Evolutionary conservation across 805 yeast genomes (phyloP).

Genomic region (Candida quercuum): DNA sequence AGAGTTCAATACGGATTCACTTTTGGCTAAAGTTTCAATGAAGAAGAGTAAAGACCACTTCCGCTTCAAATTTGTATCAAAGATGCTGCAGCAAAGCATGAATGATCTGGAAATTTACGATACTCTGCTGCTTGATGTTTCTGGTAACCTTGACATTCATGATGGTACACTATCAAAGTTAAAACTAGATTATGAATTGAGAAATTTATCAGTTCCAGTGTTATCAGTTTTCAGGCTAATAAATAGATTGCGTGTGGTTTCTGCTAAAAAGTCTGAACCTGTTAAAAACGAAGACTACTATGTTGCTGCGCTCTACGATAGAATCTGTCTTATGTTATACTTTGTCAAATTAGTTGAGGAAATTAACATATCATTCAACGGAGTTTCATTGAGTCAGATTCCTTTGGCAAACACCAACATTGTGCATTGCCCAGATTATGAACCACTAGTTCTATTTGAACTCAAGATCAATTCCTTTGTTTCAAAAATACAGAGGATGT

Average conservation of each 20-base stretch:
- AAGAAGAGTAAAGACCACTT: conserved; percentile 2
- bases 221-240: conserved; percentile 8
- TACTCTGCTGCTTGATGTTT: conserved; percentile 13
- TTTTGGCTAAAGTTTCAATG: conserved; percentile 13
- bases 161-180: conserved; percentile 17
- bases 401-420: conserved; percentile 17
- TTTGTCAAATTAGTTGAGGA: conserved; percentile 14
- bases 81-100: conserved; percentile 14
- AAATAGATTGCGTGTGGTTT: background rate
- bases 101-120: conserved; percentile 17
- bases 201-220: conserved; percentile 14
- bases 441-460: conserved; percentile 19
- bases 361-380: conserved; percentile 13
- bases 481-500: conserved; percentile 24
- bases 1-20: conserved; percentile 8
- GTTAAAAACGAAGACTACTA: conserved; percentile 9
- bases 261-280: background rate
- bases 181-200: conserved; percentile 12
- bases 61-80: conserved; percentile 8
- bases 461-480: conserved; percentile 16
- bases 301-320: conserved; percentile 9
- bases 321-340: conserved; percentile 7
- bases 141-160: conserved; percentile 12
- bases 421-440: conserved; percentile 16
- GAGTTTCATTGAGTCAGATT: conserved; percentile 13